Evolutionary conservation across 179 eudicot genomes (phyloP), one percentile per base, ranked within the genome.

Genomic region (Monotropa hypopitys): DNA sequence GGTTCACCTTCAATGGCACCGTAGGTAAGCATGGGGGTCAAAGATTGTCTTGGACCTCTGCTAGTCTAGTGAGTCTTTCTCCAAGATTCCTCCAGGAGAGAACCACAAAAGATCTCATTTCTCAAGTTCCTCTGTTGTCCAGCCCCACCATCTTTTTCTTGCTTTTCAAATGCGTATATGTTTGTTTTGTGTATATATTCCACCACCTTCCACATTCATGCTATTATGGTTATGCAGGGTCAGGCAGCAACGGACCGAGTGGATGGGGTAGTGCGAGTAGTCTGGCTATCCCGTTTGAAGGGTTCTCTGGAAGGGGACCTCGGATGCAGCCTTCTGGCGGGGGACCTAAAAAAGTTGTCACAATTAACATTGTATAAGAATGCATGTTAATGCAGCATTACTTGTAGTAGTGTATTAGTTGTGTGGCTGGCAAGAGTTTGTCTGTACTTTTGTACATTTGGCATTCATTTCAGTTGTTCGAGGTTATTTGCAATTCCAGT

Each of bases 341-440:
- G 3, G 67, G 74, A 72, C 66, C 87, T 38, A 88, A 79, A 65
- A 89, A 86, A 30, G 86, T 86, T 0, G 79, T 89, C 79, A 89
- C 84, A 56, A 89, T 89, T 23, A 83, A 88, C 33, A 86, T 89
- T 8, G 91, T 88, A 0, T 88, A 53, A 66, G 5, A 28, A 38
- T 62, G 53, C 23, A 46, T 32, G 26, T 40, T 23, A 18, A 26
- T 50, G 45, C 62, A 0, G 40, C 28, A 49, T 50, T 28, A 10
- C 42, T 2, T 16, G 38, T 32, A 0, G 61, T 30, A 11, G 7
- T 51, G 5, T 26, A 3, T 72, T 0, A 35, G 1, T 35, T 4
- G 45, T 50, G 28, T 9, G 32, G 8, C 0, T 9, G 5, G 61
- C 16, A 35, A 9, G 62, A 9, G 62, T 49, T 18, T 6, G 62